Percentiles rank a stretch among this genome's conserved stretches.
phyloP scores from a whole-genome alignment of 352 stramenopile genomes.

The Phytophthora europaea region DNA sequence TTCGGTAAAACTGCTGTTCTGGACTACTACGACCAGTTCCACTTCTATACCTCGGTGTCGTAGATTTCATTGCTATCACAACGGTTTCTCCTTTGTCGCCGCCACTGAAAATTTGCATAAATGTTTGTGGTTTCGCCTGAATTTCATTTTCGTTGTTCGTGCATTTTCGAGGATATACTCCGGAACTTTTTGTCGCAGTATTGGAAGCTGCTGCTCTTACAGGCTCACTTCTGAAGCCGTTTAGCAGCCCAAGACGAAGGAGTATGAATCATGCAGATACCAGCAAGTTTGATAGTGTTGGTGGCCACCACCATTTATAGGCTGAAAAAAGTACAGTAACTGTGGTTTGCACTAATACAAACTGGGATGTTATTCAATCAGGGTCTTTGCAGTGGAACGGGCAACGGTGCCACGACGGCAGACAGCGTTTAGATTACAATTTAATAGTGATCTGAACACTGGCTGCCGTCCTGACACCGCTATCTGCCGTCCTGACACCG shows the following conservation, averaged over 20 bases:
- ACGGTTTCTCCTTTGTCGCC: no score
- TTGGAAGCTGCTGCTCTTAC: no score
- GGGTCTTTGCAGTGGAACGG: background rate
- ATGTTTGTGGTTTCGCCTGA: background rate
- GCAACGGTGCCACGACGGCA: background rate
- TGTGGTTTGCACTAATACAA: background rate
- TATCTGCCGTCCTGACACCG: constrained; percentile 9
- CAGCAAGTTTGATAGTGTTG: background rate
- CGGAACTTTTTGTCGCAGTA: background rate
- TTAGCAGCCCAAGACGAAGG: background rate
- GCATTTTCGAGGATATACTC: constrained; percentile 5
- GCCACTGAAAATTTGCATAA: background rate
- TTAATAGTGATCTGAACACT: background rate
- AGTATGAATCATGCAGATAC: background rate
- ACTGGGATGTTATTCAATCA: background rate
- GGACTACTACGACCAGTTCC: constrained; percentile 89
- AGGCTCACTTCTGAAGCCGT: constrained; percentile 5
- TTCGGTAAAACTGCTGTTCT: constrained; percentile 74
- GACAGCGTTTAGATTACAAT: no score
- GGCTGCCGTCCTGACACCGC: no score
- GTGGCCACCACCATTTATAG: background rate
- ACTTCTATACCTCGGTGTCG: constrained; percentile 91
- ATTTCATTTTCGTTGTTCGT: background rate
- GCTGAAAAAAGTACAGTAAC: background rate
- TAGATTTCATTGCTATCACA: constrained; percentile 53